Conservation (phyloP, 345 rosid genomes). For the Crucihimalaya himalaica region DNA sequence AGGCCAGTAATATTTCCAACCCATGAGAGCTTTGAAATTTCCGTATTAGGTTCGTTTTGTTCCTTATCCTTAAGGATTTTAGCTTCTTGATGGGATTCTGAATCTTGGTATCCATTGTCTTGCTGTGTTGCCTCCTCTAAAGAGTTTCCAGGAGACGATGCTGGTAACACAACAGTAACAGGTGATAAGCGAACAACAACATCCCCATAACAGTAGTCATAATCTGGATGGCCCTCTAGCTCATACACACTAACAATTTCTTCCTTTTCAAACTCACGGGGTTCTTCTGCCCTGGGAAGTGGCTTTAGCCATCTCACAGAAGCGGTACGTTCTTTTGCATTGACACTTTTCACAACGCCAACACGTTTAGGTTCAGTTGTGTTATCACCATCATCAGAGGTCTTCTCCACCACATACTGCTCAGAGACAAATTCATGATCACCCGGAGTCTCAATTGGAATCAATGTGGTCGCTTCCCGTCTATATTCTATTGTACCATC, state of each 20-base stretch:
- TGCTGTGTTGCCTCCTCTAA: conserved; percentile 45
- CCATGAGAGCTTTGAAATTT: conserved; percentile 82
- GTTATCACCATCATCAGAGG: conserved; percentile 68
- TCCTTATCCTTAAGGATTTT: conserved; percentile 40
- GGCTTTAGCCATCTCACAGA: conserved; percentile 83
- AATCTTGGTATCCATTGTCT: conserved; percentile 38
- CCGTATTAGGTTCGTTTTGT: conserved; percentile 39
- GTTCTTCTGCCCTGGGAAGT: conserved; percentile 71
- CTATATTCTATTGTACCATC: conserved; percentile 67
- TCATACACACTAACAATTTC: conserved; percentile 93
- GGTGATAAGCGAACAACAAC: conserved; percentile 82
- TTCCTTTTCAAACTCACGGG: conserved; percentile 85
- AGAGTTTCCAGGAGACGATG: conserved; percentile 41
- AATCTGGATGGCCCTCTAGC: conserved; percentile 94
- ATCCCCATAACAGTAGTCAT: conserved; percentile 95
- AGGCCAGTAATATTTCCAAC: conserved; percentile 95
- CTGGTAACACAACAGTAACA: conserved; percentile 49
- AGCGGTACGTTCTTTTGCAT: conserved; percentile 94
- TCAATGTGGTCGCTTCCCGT: conserved; percentile 58
- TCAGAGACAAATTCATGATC: conserved; percentile 96
- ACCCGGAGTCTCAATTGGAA: conserved; percentile 96
- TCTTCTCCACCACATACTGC: conserved; percentile 92
- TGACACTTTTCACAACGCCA: conserved; percentile 85
- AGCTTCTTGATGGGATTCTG: conserved; percentile 42
- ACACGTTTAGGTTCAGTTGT: conserved; percentile 66